Evolutionary conservation across 192 early-diverging fungal species (phyloP), one percentile per base, ranked within the genome.

Genomic region (Mortierella antarctica): DNA sequence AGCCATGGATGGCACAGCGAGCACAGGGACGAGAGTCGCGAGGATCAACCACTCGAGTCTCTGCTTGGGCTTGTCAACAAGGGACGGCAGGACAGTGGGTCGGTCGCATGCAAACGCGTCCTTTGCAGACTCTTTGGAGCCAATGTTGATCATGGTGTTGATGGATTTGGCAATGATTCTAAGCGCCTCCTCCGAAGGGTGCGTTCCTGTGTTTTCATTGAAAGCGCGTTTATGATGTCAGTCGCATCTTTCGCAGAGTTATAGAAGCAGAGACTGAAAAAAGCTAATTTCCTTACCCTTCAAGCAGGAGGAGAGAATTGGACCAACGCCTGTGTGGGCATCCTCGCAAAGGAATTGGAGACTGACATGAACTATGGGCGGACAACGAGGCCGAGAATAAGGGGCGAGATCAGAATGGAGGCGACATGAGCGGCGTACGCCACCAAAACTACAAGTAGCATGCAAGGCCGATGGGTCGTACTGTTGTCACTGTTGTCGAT

Each of bases 1-100:
- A 20, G 76, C 23, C 13, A 79, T 31, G 7, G 68, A 44, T 0
- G 68, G 23, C 21, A 54, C 41, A 9, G 76, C 76, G 11, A 79
- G 63, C 5, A 71, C 8, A 1, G 76, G 76, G 2, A 66, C 44
- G 2, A 79, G 21, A 12, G 40, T 67, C 6, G 57, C 20, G 46
- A 79, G 52, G 12, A 79, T 39, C 2, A 71, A 15, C 69, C 69
- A 71, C 46, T 79, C 76, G 7, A 79, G 57, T 44, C 62, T 71
- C 18, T 79, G 76, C 21, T 21, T 49, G 9, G 76, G 65, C 41
- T 79, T 71, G 39, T 76, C 66, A 13, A 49, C 53, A 7, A 58
- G 20, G 11, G 64, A 62, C 20, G 64, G 39, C 14, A 23, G 65
- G 0, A 57, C 51, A 18, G 51, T 65, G 9, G 21, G 15, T 21